Evolutionary conservation across 2,329 filamentous ascomycete species (phyloP).

Genomic region (Sclerotinia subarctica): DNA sequence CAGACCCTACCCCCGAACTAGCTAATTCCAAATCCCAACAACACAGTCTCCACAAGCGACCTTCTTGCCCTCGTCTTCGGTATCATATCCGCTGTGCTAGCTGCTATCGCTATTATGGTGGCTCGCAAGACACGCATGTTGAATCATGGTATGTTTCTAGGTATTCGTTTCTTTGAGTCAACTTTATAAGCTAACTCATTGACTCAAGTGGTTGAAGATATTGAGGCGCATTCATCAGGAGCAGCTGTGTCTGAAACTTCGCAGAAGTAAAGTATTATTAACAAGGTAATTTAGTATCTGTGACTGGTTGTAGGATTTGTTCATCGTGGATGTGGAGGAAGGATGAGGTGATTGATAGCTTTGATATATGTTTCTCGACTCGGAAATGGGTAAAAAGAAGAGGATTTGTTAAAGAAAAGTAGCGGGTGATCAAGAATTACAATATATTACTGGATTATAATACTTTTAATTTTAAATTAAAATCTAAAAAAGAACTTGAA

Average conservation of each 20-base stretch:
- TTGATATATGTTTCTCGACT: neutral
- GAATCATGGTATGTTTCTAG: neutral
- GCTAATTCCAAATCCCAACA: neutral
- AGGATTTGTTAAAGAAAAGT: neutral
- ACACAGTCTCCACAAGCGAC: constrained; percentile 4
- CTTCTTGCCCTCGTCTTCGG: constrained; percentile 2
- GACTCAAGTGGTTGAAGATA: neutral
- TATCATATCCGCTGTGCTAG: neutral
- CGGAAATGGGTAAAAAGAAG: no score
- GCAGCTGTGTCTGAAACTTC: neutral
- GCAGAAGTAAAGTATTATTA: neutral
- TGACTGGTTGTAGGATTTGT: neutral
- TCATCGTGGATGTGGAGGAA: neutral
- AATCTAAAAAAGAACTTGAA: no score
- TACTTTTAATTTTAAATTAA: no score
- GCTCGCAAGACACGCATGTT: neutral
- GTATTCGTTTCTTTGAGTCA: neutral
- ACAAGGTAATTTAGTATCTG: neutral
- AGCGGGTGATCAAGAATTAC: no score
- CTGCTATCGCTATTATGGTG: neutral
- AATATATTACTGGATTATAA: no score
- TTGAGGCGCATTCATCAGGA: neutral
- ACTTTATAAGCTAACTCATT: neutral
- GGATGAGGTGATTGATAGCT: neutral
- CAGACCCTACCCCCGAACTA: neutral